Conservation (phyloP, 768 basidiomycete genomes). For the Mrakia hoshinonis region DNA sequence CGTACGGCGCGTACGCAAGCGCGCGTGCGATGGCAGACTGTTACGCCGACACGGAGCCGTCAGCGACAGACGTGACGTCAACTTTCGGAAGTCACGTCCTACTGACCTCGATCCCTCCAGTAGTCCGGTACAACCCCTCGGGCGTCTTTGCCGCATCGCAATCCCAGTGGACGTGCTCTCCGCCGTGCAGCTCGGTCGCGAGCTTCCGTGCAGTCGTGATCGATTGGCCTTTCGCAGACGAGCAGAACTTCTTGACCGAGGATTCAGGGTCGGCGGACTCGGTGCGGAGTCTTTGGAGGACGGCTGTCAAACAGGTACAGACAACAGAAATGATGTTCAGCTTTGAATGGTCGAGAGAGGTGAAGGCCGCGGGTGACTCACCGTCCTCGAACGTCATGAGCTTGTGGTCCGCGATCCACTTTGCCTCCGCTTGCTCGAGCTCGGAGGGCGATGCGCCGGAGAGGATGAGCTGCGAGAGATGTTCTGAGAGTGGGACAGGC, state of each 20-base stretch:
- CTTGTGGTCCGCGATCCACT: constrained; percentile 61
- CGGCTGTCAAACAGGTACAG: background rate
- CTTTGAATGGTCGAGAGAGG: too few species aligned
- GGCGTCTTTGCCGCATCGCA: constrained; percentile 81
- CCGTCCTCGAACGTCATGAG: constrained; percentile 80
- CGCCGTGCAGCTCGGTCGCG: constrained; percentile 63
- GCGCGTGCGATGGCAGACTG: constrained; percentile 72
- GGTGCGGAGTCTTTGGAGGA: background rate
- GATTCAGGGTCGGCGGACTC: background rate
- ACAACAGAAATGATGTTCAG: background rate
- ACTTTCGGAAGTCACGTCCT: background rate
- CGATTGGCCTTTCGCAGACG: background rate
- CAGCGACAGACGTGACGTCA: background rate
- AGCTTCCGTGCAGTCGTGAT: constrained; percentile 45
- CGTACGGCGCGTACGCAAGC: constrained; percentile 70
- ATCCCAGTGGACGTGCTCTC: constrained; percentile 69
- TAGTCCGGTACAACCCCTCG: constrained; percentile 85
- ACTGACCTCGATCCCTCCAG: constrained; percentile 61
- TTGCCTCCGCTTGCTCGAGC: constrained; percentile 61
- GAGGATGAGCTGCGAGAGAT: constrained; percentile 1
- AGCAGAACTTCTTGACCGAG: background rate
- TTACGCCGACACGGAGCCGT: background rate
- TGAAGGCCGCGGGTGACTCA: too few species aligned
- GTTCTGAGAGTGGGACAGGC: background rate
- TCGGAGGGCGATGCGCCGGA: constrained; percentile 47